Evolutionary conservation across 2,329 filamentous ascomycete genomes (phyloP).

Genomic region (Rhynchosporium graminicola): DNA sequence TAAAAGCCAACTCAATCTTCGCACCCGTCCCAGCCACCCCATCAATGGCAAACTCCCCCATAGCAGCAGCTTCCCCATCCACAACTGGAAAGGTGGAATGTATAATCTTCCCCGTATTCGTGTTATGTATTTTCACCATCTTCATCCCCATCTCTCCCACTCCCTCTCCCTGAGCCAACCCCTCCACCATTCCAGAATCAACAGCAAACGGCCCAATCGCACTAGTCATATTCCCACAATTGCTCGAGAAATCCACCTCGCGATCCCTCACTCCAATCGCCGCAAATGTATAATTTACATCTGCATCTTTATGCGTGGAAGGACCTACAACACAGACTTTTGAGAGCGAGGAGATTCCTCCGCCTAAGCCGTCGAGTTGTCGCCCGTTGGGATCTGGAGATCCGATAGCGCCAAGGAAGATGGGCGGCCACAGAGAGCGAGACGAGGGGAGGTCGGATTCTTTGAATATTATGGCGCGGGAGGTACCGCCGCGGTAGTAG

Average conservation of each 20-base stretch:
- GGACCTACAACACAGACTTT: slow-evolving; percentile 69
- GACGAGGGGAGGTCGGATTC: slow-evolving; percentile 52
- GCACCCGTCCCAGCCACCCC: slow-evolving; percentile 62
- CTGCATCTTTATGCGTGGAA: slow-evolving; percentile 49
- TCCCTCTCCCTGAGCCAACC: slow-evolving; percentile 23
- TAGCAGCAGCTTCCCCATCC: slow-evolving; percentile 48
- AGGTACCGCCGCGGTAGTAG: slow-evolving; percentile 71
- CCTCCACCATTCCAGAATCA: slow-evolving; percentile 51
- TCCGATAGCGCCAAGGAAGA: slow-evolving; percentile 62
- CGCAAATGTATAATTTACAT: slow-evolving; percentile 73
- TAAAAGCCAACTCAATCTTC: slow-evolving; percentile 60
- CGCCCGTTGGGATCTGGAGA: slow-evolving; percentile 66
- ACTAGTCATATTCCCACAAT: slow-evolving; percentile 75
- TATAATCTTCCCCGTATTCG: slow-evolving; percentile 69
- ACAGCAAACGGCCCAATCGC: slow-evolving; percentile 67
- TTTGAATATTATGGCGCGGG: slow-evolving; percentile 63
- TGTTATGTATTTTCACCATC: slow-evolving; percentile 66
- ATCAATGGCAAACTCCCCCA: slow-evolving; percentile 61
- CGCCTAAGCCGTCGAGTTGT: slow-evolving; percentile 72
- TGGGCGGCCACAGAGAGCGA: slow-evolving; percentile 49
- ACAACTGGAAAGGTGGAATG: slow-evolving; percentile 56
- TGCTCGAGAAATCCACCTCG: slow-evolving; percentile 65
- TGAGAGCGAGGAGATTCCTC: slow-evolving; percentile 66
- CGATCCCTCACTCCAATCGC: slow-evolving; percentile 64
- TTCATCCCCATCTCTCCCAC: slow-evolving; percentile 55